Evolutionary conservation across 2,329 filamentous ascomycete species (phyloP).

Genomic region (Pseudocercospora fuligena): DNA sequence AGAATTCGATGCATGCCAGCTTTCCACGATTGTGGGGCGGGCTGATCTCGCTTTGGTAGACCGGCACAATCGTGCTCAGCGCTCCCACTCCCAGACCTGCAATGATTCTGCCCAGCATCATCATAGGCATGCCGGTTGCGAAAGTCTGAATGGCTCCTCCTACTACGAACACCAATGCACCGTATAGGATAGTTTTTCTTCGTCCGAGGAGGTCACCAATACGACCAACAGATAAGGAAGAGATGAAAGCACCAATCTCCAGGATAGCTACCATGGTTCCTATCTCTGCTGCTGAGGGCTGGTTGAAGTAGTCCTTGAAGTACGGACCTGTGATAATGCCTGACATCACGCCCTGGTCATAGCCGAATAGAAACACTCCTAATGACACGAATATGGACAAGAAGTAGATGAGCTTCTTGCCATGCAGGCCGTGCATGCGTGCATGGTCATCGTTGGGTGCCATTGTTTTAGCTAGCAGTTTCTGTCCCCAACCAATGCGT

Average conservation of each 20-base stretch:
- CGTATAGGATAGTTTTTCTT: slow-evolving; percentile 88
- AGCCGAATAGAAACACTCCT: slow-evolving; percentile 86
- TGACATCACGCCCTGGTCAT: slow-evolving; percentile 91
- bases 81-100: slow-evolving; percentile 58
- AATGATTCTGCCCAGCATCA: slow-evolving; percentile 63
- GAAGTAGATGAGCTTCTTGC: slow-evolving; percentile 87
- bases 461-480: slow-evolving; percentile 82
- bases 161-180: slow-evolving; percentile 82
- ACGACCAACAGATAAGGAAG: slow-evolving; percentile 82
- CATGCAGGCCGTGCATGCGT: slow-evolving; percentile 88
- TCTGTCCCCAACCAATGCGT: slow-evolving; percentile 69
- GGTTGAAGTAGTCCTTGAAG: slow-evolving; percentile 90
- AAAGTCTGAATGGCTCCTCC: slow-evolving; percentile 86
- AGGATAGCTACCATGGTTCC: slow-evolving; percentile 98
- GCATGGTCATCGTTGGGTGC: slow-evolving; percentile 70
- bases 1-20: slow-evolving; percentile 96
- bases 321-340: slow-evolving; percentile 71
- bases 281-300: slow-evolving; percentile 83
- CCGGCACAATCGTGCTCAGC: slow-evolving; percentile 57
- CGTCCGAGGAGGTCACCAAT: slow-evolving; percentile 92
- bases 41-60: slow-evolving; percentile 66
- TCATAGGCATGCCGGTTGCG: slow-evolving; percentile 83
- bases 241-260: slow-evolving; percentile 89
- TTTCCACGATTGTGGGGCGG: slow-evolving; percentile 95
- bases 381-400: slow-evolving; percentile 53